Base-by-base conservation (phyloP, 1,139 yeast species). In the Yamadazyma epiphylla region DNA sequence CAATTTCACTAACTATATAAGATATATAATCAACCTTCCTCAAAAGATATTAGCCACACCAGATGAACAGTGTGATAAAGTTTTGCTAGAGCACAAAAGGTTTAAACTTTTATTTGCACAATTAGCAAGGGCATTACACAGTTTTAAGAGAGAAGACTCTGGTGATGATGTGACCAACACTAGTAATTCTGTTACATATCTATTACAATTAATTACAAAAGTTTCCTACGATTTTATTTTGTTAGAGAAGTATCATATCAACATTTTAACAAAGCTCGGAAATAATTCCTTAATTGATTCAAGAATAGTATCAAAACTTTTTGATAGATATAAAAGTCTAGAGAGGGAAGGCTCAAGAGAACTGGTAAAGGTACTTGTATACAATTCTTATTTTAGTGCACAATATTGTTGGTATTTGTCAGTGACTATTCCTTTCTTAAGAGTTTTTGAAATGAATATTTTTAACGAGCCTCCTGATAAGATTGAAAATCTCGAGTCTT, bases 361-460 rank as follows among this genome's bases (percentile, higher is more conserved):
- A 19, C 46, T 51, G 24, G 46, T 55, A 4, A 66, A 64, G 34
- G 61, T 66, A 0, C 45, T 68, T 27, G 34, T 60, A 12, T 66
- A 43, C 42, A 68, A 66, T 38, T 47, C 57, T 3, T 48, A 51
- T 26, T 62, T 51, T 39, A 60, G 68, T 38, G 48, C 56, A 4
- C 65, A 62, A 36, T 60, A 56, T 41, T 48, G 64, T 1, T 67
- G 73, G 74, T 60, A 52, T 34, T 40, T 65, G 32, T 53, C 71
- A 2, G 36, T 60, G 0, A 52, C 66, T 0, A 38, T 52, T 1
- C 74, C 74, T 5, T 68, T 64, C 42, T 46, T 62, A 9, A 42
- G 64, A 25, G 54, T 67, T 1, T 39, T 60, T 31, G 73, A 67
- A 37, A 42, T 55, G 29, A 61, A 54, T 37, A 41, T 58, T 4